phyloP scores from a whole-genome alignment of 2,329 filamentous ascomycete species.

The Paecilomyces sp. region DNA sequence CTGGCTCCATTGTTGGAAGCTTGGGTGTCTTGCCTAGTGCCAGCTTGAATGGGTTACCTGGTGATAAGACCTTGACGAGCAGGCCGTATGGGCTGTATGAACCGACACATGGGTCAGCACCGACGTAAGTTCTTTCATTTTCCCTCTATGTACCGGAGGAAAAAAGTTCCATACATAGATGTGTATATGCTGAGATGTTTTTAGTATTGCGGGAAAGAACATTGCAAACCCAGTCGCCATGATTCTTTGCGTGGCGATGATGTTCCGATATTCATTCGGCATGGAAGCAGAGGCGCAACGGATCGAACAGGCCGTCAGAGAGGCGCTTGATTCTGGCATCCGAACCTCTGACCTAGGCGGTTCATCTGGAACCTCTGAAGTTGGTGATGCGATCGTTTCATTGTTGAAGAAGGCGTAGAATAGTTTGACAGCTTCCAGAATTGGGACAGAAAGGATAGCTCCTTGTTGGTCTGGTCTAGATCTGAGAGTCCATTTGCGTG shows the following conservation, averaged over 20 bases:
- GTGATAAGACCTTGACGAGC: conserved; percentile 53
- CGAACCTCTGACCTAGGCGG: conserved; percentile 78
- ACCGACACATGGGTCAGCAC: conserved; percentile 68
- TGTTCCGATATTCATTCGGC: conserved; percentile 82
- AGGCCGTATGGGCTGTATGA: conserved; percentile 86
- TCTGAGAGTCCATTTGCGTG: too few species aligned
- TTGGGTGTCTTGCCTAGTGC: conserved; percentile 80
- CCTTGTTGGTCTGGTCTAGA: too few species aligned
- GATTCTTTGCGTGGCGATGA: conserved; percentile 84
- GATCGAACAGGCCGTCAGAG: conserved; percentile 72
- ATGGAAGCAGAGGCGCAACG: conserved; percentile 66
- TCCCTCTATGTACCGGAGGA: background rate
- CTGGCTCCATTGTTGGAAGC: conserved; percentile 79
- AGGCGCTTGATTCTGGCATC: conserved; percentile 66
- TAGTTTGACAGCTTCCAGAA: background rate
- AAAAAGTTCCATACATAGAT: background rate
- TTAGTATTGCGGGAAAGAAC: conserved; percentile 79
- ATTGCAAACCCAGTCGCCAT: conserved; percentile 85
- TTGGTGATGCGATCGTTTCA: conserved; percentile 68
- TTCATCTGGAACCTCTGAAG: conserved; percentile 58
- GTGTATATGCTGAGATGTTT: conserved; percentile 51
- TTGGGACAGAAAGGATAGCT: too few species aligned
- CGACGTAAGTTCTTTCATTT: conserved; percentile 19
- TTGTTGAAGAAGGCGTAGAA: conserved; percentile 49
- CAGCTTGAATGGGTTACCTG: conserved; percentile 73